Base-by-base conservation (phyloP, 164 flowering plant species). In the Magnolia changhungtana region DNA sequence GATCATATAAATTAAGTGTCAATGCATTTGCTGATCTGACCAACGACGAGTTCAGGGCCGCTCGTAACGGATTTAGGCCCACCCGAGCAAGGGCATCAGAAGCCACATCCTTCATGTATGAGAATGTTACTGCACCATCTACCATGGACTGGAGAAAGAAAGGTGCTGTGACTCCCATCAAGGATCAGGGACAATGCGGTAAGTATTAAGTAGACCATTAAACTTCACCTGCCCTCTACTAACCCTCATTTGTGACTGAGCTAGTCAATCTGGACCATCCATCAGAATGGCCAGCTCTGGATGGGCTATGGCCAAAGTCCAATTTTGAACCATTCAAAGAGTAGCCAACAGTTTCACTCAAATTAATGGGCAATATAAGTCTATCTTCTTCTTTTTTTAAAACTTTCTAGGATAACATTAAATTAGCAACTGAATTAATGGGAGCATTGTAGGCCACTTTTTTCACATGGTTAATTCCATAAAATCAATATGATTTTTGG, bases 11-110 rank as follows among this genome's bases (percentile, higher is more conserved):
- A 77, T 52, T 90, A 77, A 82, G 83, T 63, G 78, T 89, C 65
- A 90, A 90, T 85, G 86, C 82, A 86, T 90, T 84, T 68, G 95
- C 85, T 8, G 91, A 90, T 78, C 78, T 90, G 91, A 90, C 94
- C 8, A 88, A 79, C 82, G 88, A 86, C 63, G 94, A 89, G 74
- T 90, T 90, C 84, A 84, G 79, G 77, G 75, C 23, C 52, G n/a
- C 73, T 14, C 87, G 82, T 63, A 90, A 89, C 9, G 81, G 88
- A 55, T 89, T 90, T 6, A 88, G 83, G 78, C 76, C 88, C 13
- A 81, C 74, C 19, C 92, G 88, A 72, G 85, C 90, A 63, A 75
- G 89, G 75, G 87, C 84, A 91, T 14, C 75, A 14, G 14, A 27
- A 18, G 45, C 45, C 45, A 37, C 45, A 37, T 74, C 78, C n/a